Conservation (phyloP, 805 yeast genomes). For the Candida caryicola region DNA sequence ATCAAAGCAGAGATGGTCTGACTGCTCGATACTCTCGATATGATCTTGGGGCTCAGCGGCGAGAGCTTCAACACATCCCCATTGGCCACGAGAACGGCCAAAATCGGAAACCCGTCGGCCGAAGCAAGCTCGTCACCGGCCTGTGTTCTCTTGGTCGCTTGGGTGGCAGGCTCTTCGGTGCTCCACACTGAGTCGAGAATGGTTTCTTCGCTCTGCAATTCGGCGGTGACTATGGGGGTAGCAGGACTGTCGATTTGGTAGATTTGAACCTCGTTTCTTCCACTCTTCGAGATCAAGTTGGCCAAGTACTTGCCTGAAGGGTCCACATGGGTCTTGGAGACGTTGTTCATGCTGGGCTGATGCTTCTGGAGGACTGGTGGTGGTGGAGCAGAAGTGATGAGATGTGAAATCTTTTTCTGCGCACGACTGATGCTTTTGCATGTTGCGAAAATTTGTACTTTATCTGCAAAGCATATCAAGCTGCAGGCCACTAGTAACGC, state of each 20-base stretch:
- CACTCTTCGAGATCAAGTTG: conserved; percentile 40
- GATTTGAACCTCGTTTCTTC: conserved; percentile 47
- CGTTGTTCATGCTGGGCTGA: conserved; percentile 3
- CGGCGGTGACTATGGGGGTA: conserved; percentile 30
- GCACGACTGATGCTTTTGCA: conserved; percentile 2
- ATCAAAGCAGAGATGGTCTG: conserved; percentile 10
- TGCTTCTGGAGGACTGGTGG: neutral
- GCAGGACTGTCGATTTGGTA: conserved; percentile 22
- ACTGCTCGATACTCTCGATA: conserved; percentile 32
- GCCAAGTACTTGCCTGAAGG: conserved; percentile 32
- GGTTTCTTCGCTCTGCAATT: conserved; percentile 39
- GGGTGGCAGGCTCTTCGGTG: conserved; percentile 17
- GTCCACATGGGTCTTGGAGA: conserved; percentile 20
- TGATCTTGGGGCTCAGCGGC: conserved; percentile 39
- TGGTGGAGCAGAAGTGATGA: neutral
- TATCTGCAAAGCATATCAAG: no score
- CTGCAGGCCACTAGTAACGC: no score
- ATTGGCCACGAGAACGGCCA: conserved; percentile 30
- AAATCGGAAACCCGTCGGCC: neutral
- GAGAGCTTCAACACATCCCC: conserved; percentile 45
- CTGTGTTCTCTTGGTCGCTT: conserved; percentile 16
- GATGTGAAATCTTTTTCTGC: neutral
- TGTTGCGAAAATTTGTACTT: no score
- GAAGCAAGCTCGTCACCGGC: conserved; percentile 4
- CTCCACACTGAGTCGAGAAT: conserved; percentile 40